Base-by-base conservation (phyloP, 495 filamentous ascomycete species). In the Trichoderma parareesei region DNA sequence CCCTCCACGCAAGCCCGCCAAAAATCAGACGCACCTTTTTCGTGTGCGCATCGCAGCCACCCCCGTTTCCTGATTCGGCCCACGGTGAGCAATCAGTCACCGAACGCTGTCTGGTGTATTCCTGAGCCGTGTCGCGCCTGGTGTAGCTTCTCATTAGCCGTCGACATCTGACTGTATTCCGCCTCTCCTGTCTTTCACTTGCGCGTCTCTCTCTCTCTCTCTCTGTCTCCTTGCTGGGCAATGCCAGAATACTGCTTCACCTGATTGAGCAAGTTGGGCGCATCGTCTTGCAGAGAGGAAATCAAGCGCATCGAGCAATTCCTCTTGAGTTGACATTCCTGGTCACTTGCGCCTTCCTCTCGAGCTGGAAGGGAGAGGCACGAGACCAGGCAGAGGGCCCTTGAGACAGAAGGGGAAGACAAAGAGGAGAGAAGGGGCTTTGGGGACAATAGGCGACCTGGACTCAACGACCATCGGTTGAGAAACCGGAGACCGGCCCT, bases 51-150 rank as follows among this genome's bases (percentile, higher is more conserved):
- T 9, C 60, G 38, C 60, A 27, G 35, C n/a, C 60, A 40, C 60
- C 60, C 55, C 53, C 53, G 37, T 57, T 57, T 38, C 53, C 53
- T 35, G 3, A 57, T 57, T 38, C 11, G 53, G 53, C 27, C 11
- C 27, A 16, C 53, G 53, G 53, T 57, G 53, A 57, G 53, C 53
- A 27, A 8, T n/a, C 20, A 20, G 53, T 57, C 53, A 57, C 53
- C 53, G 53, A 57, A 48, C 5, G 53, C 33, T 37, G 53, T 37
- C 27, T 18, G 14, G 43, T 18, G 48, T 55, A 18, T 16, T 18
- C 5, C n/a, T n/a, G 14, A 16, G 43, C 40, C 20, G 14, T 18
- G 46, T 18, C 46, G 14, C 3, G 16, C 18, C n/a, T 20, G 46
- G 46, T 18, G 18, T 49, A 9, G 4, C n/a, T 6, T 49, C 5